Base-by-base conservation (phyloP, 108 stramenopile genomes). In the Cyclotella atomus region DNA sequence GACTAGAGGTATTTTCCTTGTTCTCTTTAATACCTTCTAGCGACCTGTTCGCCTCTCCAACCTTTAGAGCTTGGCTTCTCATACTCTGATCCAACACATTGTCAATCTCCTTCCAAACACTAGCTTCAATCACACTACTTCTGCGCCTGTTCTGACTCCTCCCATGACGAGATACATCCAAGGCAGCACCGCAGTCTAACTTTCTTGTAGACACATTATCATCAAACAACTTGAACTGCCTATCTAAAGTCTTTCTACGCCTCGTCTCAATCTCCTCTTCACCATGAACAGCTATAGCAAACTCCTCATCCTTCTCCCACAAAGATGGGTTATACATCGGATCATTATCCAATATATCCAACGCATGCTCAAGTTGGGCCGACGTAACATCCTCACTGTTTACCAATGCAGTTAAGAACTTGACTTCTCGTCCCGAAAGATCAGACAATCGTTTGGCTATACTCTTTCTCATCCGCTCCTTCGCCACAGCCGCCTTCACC, bases 271-370 rank as follows among this genome's bases (percentile, higher is more conserved):
- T 3, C 38, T 71, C 59, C 19, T 8, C 27, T 49, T 46, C 30
- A 3, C 44, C 44, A 17, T 34, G 29, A 1, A 2, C 21, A 52
- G n/a, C n/a, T n/a, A n/a, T n/a, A n/a, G n/a, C n/a, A n/a, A n/a
- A n/a, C n/a, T 23, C 2, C 23, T 52, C 52, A 23, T 52, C 52
- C 23, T 52, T 19, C 21, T 52, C 21, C 21, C n/a, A 55, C 53
- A 71, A 36, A 9, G 45, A 20, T 27, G 70, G 59, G 59, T 71
- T 71, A 21, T 71, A 71, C 29, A 71, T 32, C 1, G 70, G 70
- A 46, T 71, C 59, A 28, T 59, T 71, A 33, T 71, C 70, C 59
- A 71, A 33, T 1, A 71, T 54, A 21, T 71, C 35, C 21, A 59
- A 25, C 14, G 70, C 70, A 60, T 59, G 59, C 15, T 71, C 57